Evolutionary conservation across 805 yeast genomes (phyloP), one percentile per base, ranked within the genome.

Genomic region (Wickerhamiella lipophila): DNA sequence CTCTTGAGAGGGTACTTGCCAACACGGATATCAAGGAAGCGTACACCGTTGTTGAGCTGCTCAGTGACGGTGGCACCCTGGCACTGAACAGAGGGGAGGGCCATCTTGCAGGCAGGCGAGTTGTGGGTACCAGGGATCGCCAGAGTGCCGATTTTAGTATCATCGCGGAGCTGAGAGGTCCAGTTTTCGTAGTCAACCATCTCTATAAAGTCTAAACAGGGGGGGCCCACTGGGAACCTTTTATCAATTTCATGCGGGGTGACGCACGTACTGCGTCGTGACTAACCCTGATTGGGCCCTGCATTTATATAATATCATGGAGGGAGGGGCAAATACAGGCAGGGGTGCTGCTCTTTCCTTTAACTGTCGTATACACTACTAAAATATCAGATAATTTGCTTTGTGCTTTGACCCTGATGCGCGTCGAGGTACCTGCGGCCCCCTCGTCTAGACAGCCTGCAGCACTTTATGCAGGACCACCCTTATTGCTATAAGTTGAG

Each of bases 121-220:
- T 83, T 82, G 66, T 83, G 92, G n/a, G 89, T 82, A n/a, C 92
- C 92, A 8, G 89, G 87, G 46, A 83, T 68, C 0, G 88, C 68
- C 47, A 83, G 68, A 50, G 71, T 65, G 3, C 81, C 69, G 30
- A 83, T 52, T 36, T 58, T 58, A 18, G 72, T 66, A 60, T 76
- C 68, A 58, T 79, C 83, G 47, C 67, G 63, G 50, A 81, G 58
- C 9, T 71, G 69, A 29, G 64, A 60, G 68, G 78, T 63, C 92
- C 89, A 82, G 26, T 58, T 44, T 35, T n/a, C 47, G 47, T 44
- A 44, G 16, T 30, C 38, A 44, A 30, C 35, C 47, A 44, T 44
- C 13, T 23, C 13, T 4, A 22, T 3, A 18, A 19, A 30, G 13
- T 30, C 13, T 30, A 9, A 3, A 9, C 6, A 2, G 3, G 23